These are phyloP conservation scores for Corymbia citriodora DNA, from an alignment of 441 rosid genomes.

Conservation along the genomic window DNA sequence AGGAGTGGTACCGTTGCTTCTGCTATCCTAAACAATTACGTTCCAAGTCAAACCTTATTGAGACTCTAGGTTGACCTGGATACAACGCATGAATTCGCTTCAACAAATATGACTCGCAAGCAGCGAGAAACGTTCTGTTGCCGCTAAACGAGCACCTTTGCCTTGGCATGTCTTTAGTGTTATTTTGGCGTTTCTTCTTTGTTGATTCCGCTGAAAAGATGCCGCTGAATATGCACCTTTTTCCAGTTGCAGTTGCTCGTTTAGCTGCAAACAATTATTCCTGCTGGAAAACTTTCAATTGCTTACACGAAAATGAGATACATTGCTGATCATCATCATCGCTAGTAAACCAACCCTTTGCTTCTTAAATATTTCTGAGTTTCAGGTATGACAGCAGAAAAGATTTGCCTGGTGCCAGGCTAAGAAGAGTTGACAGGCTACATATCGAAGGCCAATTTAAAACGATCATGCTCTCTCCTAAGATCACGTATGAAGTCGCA, in stretches of 20 bases:
- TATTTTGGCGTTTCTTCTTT: not conserved
- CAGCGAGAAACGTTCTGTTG: not conserved
- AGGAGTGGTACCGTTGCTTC: not conserved
- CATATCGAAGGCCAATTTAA: not conserved
- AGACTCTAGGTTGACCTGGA: not conserved
- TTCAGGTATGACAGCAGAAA: not conserved
- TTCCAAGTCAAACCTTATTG: not conserved
- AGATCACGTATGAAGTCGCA: not conserved
- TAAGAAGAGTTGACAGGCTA: not conserved
- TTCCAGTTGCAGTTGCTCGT: not conserved
- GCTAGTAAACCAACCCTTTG: not conserved
- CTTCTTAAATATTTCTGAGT: not conserved
- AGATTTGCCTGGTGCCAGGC: too few species aligned
- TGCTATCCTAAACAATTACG: not conserved
- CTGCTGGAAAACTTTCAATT: not conserved
- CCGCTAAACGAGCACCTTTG: not conserved
- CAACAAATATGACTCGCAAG: too few species aligned
- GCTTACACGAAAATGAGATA: not conserved
- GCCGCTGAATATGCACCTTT: not conserved
- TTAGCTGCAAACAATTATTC: accelerated
- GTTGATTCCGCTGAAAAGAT: not conserved
- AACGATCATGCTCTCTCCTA: not conserved
- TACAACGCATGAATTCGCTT: not conserved
- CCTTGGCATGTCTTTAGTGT: not conserved
- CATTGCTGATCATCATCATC: not conserved